phyloP scores from a whole-genome alignment of 306 rosid species.

The Trifolium repens region DNA sequence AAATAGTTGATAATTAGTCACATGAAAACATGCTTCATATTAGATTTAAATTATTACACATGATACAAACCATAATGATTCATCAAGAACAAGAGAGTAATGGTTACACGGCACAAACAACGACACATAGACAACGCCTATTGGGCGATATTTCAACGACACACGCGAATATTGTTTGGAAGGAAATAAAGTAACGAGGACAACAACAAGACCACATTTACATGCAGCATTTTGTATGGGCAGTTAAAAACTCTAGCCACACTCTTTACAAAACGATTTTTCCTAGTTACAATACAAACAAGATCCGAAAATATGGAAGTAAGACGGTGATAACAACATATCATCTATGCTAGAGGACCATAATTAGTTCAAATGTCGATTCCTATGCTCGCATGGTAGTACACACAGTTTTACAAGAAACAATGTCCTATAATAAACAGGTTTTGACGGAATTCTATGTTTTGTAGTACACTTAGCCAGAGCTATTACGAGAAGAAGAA shows the following conservation, averaged over 20 bases:
- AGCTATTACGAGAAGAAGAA: constrained; percentile 59
- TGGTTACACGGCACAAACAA: too few species aligned
- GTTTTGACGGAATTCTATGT: constrained; percentile 44
- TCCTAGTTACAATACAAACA: constrained; percentile 53
- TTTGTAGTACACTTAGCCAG: constrained; percentile 48
- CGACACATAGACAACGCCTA: too few species aligned
- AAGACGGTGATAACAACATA: constrained; percentile 33
- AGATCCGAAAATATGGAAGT: constrained; percentile 39
- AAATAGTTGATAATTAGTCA: too few species aligned
- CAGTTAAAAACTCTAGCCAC: constrained; percentile 41
- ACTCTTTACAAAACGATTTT: constrained; percentile 46
- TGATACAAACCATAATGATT: too few species aligned
- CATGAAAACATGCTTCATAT: too few species aligned
- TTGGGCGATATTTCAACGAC: not conserved
- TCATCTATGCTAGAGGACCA: constrained; percentile 56
- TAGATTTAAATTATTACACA: too few species aligned
- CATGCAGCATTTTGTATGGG: constrained; percentile 40
- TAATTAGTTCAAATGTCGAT: constrained; percentile 38
- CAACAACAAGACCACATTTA: constrained; percentile 43
- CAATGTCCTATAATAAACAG: constrained; percentile 37
- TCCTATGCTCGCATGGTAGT: constrained; percentile 47
- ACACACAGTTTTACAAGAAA: constrained; percentile 52
- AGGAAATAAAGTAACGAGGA: constrained; percentile 6
- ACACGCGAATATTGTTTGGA: constrained; percentile 6
- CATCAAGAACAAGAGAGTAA: too few species aligned